A percentile compares a stretch with the other conserved stretches of the same genome.
phyloP scores from a whole-genome alignment of 257 asterid species.

The Solanum neorickii region DNA sequence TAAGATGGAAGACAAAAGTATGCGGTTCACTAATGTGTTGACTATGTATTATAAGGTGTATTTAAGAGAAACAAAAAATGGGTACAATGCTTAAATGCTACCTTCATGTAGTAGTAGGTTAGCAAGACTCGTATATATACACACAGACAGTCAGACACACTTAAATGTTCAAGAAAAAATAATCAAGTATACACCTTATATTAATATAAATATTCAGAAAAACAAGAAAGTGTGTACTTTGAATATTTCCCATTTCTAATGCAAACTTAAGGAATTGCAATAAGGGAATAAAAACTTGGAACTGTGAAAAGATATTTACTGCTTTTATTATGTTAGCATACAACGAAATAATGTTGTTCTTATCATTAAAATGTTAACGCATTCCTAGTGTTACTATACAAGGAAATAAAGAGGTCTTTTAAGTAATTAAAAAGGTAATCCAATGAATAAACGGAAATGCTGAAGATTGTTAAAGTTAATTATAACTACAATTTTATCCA shows the following conservation, averaged over 20 bases:
- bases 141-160: neutral
- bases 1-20: neutral
- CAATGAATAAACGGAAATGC: neutral
- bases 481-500: neutral
- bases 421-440: neutral
- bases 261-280: neutral
- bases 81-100: neutral
- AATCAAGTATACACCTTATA: neutral
- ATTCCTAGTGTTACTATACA: neutral
- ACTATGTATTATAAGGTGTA: neutral
- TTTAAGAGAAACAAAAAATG: neutral
- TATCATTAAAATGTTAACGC: neutral
- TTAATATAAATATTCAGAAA: neutral
- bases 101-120: neutral
- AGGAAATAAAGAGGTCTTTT: neutral
- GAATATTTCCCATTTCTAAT: neutral
- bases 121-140: neutral
- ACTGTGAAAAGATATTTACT: neutral
- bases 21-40: neutral
- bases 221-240: neutral
- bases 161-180: neutral
- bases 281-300: neutral
- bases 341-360: neutral
- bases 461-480: neutral
- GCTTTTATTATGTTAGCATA: neutral